These are phyloP conservation scores for Medicago truncatula DNA, from an alignment of 306 rosid species.

Conservation along the genomic window MtrunA17r5.0-ANR NC_053044.1:55148001-55148500, in stretches of 20 bases:
- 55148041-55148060: neutral
- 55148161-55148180: conserved; percentile 83
- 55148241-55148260: conserved; percentile 98
- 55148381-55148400: conserved; percentile 90
- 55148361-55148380: conserved; percentile 91
- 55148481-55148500: conserved; percentile 86
- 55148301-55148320: conserved; percentile 81
- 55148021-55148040: conserved; percentile 26
- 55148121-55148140: conserved; percentile 61
- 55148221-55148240: conserved; percentile 95
- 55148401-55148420: conserved; percentile 89
- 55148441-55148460: conserved; percentile 95
- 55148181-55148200: conserved; percentile 89
- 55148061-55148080: conserved; percentile 8
- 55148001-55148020: conserved; percentile 24
- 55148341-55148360: conserved; percentile 94
- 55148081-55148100: neutral
- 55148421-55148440: conserved; percentile 91
- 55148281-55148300: conserved; percentile 90
- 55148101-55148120: neutral
- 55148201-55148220: conserved; percentile 98
- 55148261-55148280: conserved; percentile 96
- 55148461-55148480: conserved; percentile 88
- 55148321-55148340: conserved; percentile 93
- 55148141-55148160: conserved; percentile 81